Conservation (phyloP, 768 basidiomycete genomes). For the Lepiota venenata region DNA sequence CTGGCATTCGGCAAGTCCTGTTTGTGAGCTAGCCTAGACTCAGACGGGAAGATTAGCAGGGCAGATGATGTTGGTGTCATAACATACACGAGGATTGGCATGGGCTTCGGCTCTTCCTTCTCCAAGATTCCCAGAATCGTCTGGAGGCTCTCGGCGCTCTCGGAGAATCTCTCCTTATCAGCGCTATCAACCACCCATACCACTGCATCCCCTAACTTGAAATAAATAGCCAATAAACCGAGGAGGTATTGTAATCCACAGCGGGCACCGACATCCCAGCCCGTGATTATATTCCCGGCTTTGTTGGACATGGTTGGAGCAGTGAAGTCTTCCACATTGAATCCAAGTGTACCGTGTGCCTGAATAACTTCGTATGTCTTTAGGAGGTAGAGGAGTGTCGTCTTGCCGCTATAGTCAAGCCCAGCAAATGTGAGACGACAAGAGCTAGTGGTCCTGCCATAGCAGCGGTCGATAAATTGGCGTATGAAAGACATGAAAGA, state of each 20-base stretch:
- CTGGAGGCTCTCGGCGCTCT: constrained; percentile 48
- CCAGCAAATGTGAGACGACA: constrained; percentile 31
- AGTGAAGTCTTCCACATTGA: constrained; percentile 59
- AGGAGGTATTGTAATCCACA: constrained; percentile 39
- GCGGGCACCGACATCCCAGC: constrained; percentile 62
- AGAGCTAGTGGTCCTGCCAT: constrained; percentile 11
- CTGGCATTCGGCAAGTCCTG: constrained; percentile 53
- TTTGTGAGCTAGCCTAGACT: constrained; percentile 53
- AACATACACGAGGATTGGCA: constrained; percentile 32
- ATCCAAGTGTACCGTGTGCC: constrained; percentile 39
- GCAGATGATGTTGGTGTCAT: background rate
- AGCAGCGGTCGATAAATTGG: constrained; percentile 28
- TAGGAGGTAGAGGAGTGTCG: constrained; percentile 43
- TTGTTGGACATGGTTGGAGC: constrained; percentile 13
- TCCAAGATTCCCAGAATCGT: constrained; percentile 29
- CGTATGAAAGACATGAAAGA: constrained; percentile 16
- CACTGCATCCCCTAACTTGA: constrained; percentile 43
- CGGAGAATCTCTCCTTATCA: constrained; percentile 44
- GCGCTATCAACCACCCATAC: constrained; percentile 65
- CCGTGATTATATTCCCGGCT: constrained; percentile 28
- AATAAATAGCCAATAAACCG: constrained; percentile 20
- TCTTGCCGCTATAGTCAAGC: constrained; percentile 39
- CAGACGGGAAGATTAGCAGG: background rate
- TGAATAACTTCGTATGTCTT: constrained; percentile 34
- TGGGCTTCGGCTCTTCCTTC: constrained; percentile 11